Conservation (phyloP, 1,284 basidiomycete genomes). For the Phaffia rhodozyma region DNA sequence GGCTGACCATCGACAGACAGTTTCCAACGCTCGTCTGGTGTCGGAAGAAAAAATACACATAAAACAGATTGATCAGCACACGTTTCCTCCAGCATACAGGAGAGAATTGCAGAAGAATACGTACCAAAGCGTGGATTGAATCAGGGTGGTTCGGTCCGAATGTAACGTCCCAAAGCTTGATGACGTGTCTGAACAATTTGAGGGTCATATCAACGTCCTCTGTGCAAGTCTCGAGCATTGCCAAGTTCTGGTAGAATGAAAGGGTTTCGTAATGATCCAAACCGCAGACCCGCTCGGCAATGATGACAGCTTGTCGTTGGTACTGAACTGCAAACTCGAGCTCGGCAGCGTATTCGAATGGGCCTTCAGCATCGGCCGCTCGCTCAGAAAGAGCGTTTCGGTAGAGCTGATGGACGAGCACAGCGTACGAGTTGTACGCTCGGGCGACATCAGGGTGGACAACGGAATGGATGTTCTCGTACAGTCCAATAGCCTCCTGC, state of each 20-base stretch:
- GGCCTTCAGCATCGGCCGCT: constrained; percentile 16
- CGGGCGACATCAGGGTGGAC: constrained; percentile 45
- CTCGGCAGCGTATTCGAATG: constrained; percentile 12
- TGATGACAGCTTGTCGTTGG: constrained; percentile 31
- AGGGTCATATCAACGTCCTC: constrained; percentile 37
- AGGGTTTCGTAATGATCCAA: constrained; percentile 44
- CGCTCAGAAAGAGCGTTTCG: constrained; percentile 30
- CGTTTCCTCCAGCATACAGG: background rate
- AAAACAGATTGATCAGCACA: background rate
- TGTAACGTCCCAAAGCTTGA: constrained; percentile 42
- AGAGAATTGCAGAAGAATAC: constrained; percentile 19
- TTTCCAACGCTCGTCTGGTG: constrained; percentile 26
- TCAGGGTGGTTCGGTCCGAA: constrained; percentile 43
- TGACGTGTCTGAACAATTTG: constrained; percentile 41
- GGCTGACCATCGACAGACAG: constrained; percentile 33
- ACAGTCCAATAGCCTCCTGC: constrained; percentile 43
- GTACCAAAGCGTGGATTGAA: constrained; percentile 39
- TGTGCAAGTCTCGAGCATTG: constrained; percentile 39
- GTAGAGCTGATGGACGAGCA: constrained; percentile 38
- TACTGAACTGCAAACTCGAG: constrained; percentile 11
- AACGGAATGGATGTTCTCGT: constrained; percentile 46
- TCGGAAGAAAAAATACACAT: constrained; percentile 14
- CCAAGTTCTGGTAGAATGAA: constrained; percentile 45
- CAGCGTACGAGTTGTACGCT: constrained; percentile 42
- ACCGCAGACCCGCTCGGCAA: constrained; percentile 44